Percentiles rank a stretch among this genome's conserved stretches.
phyloP scores from a whole-genome alignment of 139 green algal genomes.

The Tetradesmus obliquus region DNA sequence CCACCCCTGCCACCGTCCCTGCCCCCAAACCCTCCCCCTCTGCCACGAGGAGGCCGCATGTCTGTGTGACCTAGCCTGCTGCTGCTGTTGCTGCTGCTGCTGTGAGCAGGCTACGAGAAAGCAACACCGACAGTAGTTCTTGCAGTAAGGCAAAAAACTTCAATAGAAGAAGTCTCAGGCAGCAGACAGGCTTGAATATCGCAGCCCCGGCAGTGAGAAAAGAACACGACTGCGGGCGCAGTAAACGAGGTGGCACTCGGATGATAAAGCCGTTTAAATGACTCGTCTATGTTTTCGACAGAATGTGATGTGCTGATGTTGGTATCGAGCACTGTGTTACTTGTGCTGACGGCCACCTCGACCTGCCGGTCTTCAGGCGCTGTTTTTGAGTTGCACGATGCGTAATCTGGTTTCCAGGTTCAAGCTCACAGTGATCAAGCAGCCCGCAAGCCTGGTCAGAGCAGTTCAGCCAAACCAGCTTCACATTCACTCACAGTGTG shows the following conservation, averaged over 20 bases:
- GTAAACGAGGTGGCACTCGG: not conserved
- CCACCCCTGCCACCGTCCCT: constrained; percentile 41
- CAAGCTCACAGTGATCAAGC: too few species aligned
- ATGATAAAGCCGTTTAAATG: not conserved
- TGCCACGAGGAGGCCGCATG: constrained; percentile 48
- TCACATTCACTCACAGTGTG: not conserved
- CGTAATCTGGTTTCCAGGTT: too few species aligned
- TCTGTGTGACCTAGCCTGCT: constrained; percentile 26
- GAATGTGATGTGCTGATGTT: too few species aligned
- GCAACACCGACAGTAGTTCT: not conserved
- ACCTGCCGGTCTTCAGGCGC: not conserved
- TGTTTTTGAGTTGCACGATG: too few species aligned
- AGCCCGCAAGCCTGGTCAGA: not conserved
- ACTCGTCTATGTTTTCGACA: not conserved
- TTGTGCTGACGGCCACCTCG: not conserved
- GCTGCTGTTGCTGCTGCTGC: not conserved
- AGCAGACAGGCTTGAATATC: not conserved
- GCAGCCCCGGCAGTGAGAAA: not conserved
- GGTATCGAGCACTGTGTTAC: not conserved
- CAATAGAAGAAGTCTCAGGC: not conserved
- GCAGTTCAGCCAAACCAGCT: not conserved
- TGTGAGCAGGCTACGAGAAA: not conserved
- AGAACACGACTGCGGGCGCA: not conserved
- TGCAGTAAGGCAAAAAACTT: not conserved
- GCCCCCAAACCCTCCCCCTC: constrained; percentile 40